phyloP scores from a whole-genome alignment of 176 grass and related monocot species.

The Oryza nivara region DNA sequence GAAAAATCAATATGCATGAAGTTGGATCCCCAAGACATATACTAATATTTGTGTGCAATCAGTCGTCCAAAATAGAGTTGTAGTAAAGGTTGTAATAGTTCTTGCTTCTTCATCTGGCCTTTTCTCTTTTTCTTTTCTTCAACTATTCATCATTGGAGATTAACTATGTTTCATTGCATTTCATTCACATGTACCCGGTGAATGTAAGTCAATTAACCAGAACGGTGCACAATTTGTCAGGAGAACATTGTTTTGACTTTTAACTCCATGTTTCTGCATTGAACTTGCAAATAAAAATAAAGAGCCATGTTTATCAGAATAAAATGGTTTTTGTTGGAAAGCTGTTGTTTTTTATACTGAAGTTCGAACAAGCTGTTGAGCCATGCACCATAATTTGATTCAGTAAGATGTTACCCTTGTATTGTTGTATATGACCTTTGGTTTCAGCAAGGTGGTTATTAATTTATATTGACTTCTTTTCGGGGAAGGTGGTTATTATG shows the following conservation, averaged over 20 bases:
- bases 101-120: background rate
- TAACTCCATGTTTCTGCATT: background rate
- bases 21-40: slow-evolving; percentile 3
- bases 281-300: background rate
- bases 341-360: background rate
- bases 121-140: background rate
- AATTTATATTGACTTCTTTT: background rate
- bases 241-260: background rate
- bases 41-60: background rate
- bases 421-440: background rate
- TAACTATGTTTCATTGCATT: background rate
- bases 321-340: background rate
- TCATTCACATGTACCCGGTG: background rate
- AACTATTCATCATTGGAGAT: background rate
- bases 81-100: background rate
- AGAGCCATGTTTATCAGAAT: background rate
- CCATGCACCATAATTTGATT: background rate
- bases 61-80: background rate
- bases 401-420: background rate
- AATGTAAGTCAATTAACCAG: background rate
- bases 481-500: background rate
- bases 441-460: too few species aligned
- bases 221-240: background rate
- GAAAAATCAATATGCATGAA: background rate
- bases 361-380: background rate